Evolutionary conservation across 2,329 filamentous ascomycete genomes (phyloP).

Genomic region (Fusarium sp.): DNA sequence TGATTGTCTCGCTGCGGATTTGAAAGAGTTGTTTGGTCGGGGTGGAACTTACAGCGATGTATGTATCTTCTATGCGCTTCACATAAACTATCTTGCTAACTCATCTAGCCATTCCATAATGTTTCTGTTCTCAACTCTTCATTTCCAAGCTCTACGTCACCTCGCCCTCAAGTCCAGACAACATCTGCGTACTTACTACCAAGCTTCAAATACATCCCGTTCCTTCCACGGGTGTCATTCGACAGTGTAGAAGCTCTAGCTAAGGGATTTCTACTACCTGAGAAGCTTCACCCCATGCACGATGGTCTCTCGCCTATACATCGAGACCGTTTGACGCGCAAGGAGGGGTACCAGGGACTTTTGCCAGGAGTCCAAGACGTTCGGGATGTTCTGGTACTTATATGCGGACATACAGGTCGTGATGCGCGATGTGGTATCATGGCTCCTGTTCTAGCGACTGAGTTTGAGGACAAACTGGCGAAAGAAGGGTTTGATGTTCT

Average conservation of each 20-base stretch:
- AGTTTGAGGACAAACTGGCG: slow-evolving; percentile 73
- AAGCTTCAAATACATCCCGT: slow-evolving; percentile 82
- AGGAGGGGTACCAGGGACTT: slow-evolving; percentile 62
- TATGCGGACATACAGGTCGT: slow-evolving; percentile 87
- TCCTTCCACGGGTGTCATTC: slow-evolving; percentile 71
- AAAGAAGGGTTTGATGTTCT: slow-evolving; percentile 62
- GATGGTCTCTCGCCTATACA: slow-evolving; percentile 68
- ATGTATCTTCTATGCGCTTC: slow-evolving; percentile 43
- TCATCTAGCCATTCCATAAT: slow-evolving; percentile 82
- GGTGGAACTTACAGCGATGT: slow-evolving; percentile 76
- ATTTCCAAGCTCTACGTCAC: slow-evolving; percentile 68
- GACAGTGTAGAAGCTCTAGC: slow-evolving; percentile 68
- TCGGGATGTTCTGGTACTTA: slow-evolving; percentile 77
- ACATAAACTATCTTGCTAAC: slow-evolving; percentile 55
- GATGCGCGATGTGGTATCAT: slow-evolving; percentile 86
- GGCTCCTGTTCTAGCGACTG: slow-evolving; percentile 75
- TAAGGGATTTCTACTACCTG: slow-evolving; percentile 73
- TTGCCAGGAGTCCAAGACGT: slow-evolving; percentile 70
- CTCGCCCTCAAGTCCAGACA: slow-evolving; percentile 58
- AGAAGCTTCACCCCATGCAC: slow-evolving; percentile 70
- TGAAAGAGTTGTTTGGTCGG: slow-evolving; percentile 76
- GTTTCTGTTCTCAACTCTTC: slow-evolving; percentile 81
- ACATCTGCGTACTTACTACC: slow-evolving; percentile 83
- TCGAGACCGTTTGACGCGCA: slow-evolving; percentile 62
- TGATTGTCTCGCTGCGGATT: slow-evolving; percentile 74